These are phyloP conservation scores for Yarrowia alimentaria DNA, from an alignment of 805 yeast species.

Conservation along the genomic window DNA sequence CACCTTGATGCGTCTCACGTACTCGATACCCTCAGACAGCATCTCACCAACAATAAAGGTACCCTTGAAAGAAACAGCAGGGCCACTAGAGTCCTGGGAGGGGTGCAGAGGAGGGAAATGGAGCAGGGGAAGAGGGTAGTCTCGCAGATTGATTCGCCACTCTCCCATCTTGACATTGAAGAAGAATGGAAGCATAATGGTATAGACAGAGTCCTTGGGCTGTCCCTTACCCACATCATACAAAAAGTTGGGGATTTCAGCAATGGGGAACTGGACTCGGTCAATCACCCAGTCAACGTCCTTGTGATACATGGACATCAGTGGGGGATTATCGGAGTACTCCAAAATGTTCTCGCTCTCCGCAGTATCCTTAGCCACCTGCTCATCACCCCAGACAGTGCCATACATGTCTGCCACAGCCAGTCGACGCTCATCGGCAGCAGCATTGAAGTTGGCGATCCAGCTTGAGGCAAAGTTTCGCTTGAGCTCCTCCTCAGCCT, in stretches of 20 bases:
- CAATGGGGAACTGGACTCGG: slow-evolving; percentile 52
- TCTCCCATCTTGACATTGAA: slow-evolving; percentile 59
- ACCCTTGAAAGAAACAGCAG: slow-evolving; percentile 51
- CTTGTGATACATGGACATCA: slow-evolving; percentile 52
- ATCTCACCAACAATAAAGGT: slow-evolving; percentile 69
- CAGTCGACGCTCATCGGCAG: slow-evolving; percentile 35
- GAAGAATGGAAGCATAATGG: slow-evolving; percentile 64
- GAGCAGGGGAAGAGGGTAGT: slow-evolving; percentile 80
- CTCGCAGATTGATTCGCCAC: slow-evolving; percentile 68
- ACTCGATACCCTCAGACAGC: slow-evolving; percentile 49
- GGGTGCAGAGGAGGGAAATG: slow-evolving; percentile 59
- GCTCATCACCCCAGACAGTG: slow-evolving; percentile 36
- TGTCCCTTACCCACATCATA: slow-evolving; percentile 77
- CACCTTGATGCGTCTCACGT: slow-evolving; percentile 59
- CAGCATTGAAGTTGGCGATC: slow-evolving; percentile 59
- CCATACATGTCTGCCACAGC: slow-evolving; percentile 45
- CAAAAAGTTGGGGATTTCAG: slow-evolving; percentile 59
- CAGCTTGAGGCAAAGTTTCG: slow-evolving; percentile 61
- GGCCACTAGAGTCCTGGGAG: slow-evolving; percentile 40
- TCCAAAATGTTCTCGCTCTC: slow-evolving; percentile 49
- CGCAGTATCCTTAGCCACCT: slow-evolving; percentile 41
- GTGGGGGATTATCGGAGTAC: slow-evolving; percentile 50
- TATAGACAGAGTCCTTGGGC: slow-evolving; percentile 66
- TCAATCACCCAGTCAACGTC: slow-evolving; percentile 50
- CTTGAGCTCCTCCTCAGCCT: slow-evolving; percentile 43